phyloP scores from a whole-genome alignment of 495 filamentous ascomycete species.

The Letharia lupina region DNA sequence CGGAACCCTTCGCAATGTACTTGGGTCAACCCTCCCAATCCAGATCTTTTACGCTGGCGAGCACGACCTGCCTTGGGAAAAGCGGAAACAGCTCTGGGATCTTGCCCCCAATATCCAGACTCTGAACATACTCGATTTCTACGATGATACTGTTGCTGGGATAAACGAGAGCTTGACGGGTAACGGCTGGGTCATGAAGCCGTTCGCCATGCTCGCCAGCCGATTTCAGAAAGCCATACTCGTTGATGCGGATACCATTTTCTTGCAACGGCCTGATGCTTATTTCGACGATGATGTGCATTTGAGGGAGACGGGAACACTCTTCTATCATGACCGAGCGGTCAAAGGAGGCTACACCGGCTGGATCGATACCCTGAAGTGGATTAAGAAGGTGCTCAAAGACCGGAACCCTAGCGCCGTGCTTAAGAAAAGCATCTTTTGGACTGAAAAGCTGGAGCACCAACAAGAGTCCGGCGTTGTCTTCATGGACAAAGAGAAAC shows the following conservation, averaged over 20 bases:
- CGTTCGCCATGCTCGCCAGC: conserved; percentile 29
- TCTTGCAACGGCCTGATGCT: conserved; percentile 21
- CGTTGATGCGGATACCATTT: conserved; percentile 29
- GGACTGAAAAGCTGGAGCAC: conserved; percentile 2
- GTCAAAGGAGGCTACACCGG: conserved; percentile 6
- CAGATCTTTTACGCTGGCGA: conserved; percentile 25
- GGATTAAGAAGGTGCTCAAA: conserved; percentile 4
- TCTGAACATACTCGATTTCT: conserved; percentile 18
- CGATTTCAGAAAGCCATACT: conserved; percentile 29
- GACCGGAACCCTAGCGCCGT: conserved; percentile 6
- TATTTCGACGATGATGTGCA: conserved; percentile 11
- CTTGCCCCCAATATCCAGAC: neutral
- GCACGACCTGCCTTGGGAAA: conserved; percentile 13
- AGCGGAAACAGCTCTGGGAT: conserved; percentile 12
- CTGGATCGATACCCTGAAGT: neutral
- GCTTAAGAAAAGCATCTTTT: conserved; percentile 12
- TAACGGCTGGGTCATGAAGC: conserved; percentile 28
- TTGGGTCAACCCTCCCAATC: conserved; percentile 20
- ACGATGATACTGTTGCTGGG: conserved; percentile 17
- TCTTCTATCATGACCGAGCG: conserved; percentile 30
- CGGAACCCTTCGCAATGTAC: conserved; percentile 18
- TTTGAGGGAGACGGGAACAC: conserved; percentile 26
- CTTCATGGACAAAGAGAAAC: conserved; percentile 7
- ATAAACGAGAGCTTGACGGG: neutral
- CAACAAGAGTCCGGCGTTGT: conserved; percentile 15